phyloP scores from a whole-genome alignment of 768 basidiomycete genomes.

The Tubosaeta sp. region DNA sequence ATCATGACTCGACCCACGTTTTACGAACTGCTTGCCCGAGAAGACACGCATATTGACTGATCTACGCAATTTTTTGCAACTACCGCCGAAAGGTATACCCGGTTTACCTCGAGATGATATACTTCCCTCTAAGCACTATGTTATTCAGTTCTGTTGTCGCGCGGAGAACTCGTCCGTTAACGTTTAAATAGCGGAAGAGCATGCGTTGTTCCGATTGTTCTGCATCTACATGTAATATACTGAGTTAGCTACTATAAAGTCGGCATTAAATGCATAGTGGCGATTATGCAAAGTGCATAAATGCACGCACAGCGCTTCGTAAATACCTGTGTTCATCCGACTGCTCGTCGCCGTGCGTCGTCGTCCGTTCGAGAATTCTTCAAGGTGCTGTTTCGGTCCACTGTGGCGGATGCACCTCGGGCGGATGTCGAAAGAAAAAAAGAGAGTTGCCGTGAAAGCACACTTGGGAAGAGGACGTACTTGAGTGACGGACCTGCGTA shows the following conservation, averaged over 20 bases:
- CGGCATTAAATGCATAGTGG: constrained; percentile 11
- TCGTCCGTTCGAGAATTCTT: no score
- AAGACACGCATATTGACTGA: constrained; percentile 6
- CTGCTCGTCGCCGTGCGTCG: no score
- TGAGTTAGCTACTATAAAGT: constrained; percentile 10
- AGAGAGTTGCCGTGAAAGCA: no score
- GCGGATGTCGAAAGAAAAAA: no score
- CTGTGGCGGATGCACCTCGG: no score
- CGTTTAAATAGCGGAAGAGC: background rate
- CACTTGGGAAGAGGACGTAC: no score
- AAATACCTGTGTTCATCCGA: constrained; percentile 17
- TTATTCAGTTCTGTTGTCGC: constrained; percentile 6
- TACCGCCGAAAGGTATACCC: background rate
- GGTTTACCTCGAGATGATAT: constrained; percentile 14
- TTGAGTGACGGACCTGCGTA: no score
- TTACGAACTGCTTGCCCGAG: background rate
- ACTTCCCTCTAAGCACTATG: background rate
- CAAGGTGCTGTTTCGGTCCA: no score
- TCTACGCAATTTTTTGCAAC: constrained; percentile 6
- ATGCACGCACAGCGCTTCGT: constrained; percentile 9
- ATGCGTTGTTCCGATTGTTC: background rate
- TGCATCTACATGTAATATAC: background rate
- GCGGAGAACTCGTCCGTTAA: background rate
- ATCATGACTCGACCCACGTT: background rate
- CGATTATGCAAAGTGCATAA: constrained; percentile 10